Evolutionary conservation across 805 yeast species (phyloP).

Genomic region (Candida schatavii): DNA sequence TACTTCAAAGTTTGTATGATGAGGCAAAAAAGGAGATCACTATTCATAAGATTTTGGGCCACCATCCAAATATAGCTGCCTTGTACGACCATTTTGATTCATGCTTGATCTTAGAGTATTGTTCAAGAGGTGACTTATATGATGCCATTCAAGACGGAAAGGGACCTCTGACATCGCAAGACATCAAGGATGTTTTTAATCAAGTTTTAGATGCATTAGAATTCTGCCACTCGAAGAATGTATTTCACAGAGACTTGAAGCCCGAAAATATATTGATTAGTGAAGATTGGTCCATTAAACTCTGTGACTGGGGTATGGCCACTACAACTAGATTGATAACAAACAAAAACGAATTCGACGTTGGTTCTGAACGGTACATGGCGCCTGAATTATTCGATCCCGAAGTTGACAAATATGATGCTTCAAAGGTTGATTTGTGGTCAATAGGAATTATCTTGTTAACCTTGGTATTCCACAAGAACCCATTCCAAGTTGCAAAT

Average conservation of each 20-base stretch:
- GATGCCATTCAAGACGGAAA: constrained; percentile 67
- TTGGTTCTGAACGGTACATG: constrained; percentile 91
- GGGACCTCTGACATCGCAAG: constrained; percentile 60
- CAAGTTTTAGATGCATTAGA: constrained; percentile 51
- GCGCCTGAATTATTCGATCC: constrained; percentile 85
- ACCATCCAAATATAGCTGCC: constrained; percentile 43
- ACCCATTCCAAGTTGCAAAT: constrained; percentile 81
- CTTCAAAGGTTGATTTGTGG: constrained; percentile 86
- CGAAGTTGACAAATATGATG: constrained; percentile 60
- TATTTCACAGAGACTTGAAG: constrained; percentile 56
- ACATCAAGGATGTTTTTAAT: constrained; percentile 51
- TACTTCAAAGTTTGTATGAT: constrained; percentile 32
- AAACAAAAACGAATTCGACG: constrained; percentile 62
- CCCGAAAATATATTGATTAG: constrained; percentile 55
- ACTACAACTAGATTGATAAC: constrained; percentile 51
- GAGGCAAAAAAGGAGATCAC: constrained; percentile 70
- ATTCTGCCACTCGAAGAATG: constrained; percentile 46
- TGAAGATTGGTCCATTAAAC: constrained; percentile 55
- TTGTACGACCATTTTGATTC: constrained; percentile 51
- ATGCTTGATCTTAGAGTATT: constrained; percentile 66
- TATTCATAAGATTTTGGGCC: constrained; percentile 61
- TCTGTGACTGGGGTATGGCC: constrained; percentile 61
- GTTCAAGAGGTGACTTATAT: constrained; percentile 83
- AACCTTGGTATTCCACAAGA: constrained; percentile 83
- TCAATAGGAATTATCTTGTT: constrained; percentile 80